Evolutionary conservation across 2,329 filamentous ascomycete species (phyloP).

Genomic region (Lasiodiplodia gonubiensis): DNA sequence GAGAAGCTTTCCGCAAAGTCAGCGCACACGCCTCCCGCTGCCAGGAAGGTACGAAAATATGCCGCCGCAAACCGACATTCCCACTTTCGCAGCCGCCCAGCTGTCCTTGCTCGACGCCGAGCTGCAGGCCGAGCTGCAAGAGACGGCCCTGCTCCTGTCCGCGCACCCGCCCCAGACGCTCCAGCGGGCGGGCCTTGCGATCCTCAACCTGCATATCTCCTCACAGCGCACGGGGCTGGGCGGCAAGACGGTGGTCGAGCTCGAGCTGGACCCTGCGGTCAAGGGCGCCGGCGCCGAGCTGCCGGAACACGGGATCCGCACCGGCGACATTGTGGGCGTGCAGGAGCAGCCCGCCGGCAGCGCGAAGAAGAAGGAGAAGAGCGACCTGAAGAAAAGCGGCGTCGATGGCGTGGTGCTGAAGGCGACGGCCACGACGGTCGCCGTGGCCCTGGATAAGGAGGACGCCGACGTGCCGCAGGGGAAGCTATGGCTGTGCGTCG

Average conservation of each 20-base stretch:
- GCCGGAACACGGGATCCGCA: constrained; percentile 75
- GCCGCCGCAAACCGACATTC: constrained; percentile 44
- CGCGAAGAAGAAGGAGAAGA: constrained; percentile 74
- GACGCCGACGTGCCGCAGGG: constrained; percentile 59
- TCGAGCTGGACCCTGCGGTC: constrained; percentile 74
- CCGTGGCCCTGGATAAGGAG: constrained; percentile 73
- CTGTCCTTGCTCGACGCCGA: constrained; percentile 72
- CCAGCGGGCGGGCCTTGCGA: constrained; percentile 76
- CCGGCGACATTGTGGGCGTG: constrained; percentile 78
- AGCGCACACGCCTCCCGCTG: constrained; percentile 7
- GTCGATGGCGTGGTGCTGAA: constrained; percentile 73
- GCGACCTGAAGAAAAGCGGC: constrained; percentile 71
- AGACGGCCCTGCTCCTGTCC: constrained; percentile 71
- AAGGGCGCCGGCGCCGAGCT: constrained; percentile 60
- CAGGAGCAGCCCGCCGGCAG: constrained; percentile 74
- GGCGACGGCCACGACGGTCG: constrained; percentile 63
- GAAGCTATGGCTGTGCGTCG: constrained; percentile 68
- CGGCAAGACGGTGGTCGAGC: constrained; percentile 86
- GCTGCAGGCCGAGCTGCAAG: constrained; percentile 72
- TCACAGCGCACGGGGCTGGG: constrained; percentile 87
- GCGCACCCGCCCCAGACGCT: constrained; percentile 71
- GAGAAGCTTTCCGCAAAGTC: constrained; percentile 13
- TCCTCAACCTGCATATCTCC: constrained; percentile 74
- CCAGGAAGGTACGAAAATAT: not conserved
- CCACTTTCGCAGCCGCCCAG: constrained; percentile 73